Evolutionary conservation across 345 rosid genomes (phyloP).

Genomic region (Noccaea bulbosa): DNA sequence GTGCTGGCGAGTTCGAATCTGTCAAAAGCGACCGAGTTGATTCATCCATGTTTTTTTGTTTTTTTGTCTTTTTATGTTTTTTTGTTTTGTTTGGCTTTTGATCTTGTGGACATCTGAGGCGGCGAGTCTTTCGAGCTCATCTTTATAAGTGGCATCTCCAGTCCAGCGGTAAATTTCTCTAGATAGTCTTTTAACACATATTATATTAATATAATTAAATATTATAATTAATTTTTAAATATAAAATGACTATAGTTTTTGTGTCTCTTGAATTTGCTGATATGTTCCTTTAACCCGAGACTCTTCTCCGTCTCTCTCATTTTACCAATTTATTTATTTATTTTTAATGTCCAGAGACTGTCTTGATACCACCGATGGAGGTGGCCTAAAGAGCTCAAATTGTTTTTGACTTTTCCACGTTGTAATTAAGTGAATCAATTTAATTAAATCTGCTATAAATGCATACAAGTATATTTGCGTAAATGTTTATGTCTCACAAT

Average conservation of each 20-base stretch:
- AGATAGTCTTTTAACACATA: no score
- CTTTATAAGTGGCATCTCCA: no score
- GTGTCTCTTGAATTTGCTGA: no score
- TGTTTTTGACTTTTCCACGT: constrained; percentile 27
- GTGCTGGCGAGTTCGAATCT: constrained; percentile 31
- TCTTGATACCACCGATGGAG: no score
- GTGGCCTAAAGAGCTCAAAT: not conserved
- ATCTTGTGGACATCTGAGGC: not conserved
- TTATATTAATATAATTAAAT: no score
- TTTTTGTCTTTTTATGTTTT: not conserved
- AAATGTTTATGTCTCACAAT: not conserved
- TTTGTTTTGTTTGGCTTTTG: not conserved
- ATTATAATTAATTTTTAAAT: no score
- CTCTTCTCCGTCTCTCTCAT: no score
- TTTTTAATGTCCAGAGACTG: no score
- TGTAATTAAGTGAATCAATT: not conserved
- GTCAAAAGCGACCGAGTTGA: constrained; percentile 37
- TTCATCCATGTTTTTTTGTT: constrained; percentile 39
- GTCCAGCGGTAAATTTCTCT: no score
- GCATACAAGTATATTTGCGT: not conserved
- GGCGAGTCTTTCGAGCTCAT: constrained; percentile 23
- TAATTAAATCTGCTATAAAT: not conserved
- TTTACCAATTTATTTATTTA: no score
- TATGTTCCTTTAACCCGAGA: no score
- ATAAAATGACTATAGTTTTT: no score